Conservation (phyloP, 768 basidiomycete species). For the Amanita brunnescens region DNA sequence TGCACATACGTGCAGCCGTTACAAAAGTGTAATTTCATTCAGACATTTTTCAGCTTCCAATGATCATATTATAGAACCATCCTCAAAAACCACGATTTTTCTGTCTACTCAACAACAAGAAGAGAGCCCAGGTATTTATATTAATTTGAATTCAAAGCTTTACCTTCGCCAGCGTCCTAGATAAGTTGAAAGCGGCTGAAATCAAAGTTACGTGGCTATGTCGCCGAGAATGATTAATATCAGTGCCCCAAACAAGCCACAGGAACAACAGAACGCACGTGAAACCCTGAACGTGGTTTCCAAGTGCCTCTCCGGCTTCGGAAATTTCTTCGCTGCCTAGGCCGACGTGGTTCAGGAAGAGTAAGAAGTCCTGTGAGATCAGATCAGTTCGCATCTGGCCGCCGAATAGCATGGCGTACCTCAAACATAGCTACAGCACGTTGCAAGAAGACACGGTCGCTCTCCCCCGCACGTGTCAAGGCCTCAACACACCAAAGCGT, state of each 20-base stretch:
- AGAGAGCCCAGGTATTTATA: not conserved
- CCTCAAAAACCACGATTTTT: no score
- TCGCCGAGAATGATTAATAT: not conserved
- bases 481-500: slow-evolving; percentile 87
- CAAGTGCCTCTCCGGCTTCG: slow-evolving; percentile 79
- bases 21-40: no score
- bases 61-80: no score
- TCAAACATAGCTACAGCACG: slow-evolving; percentile 85
- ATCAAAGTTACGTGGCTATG: slow-evolving; percentile 77
- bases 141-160: not conserved
- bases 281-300: slow-evolving; percentile 86
- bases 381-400: not conserved
- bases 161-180: slow-evolving; percentile 41
- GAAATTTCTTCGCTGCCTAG: slow-evolving; percentile 84
- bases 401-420: slow-evolving; percentile 30
- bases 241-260: not conserved
- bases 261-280: slow-evolving; percentile 43
- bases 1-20: no score
- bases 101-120: no score
- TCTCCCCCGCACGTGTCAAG: slow-evolving; percentile 79
- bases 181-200: slow-evolving; percentile 78
- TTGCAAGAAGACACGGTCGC: slow-evolving; percentile 54
- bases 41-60: no score
- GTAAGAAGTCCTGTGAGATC: slow-evolving; percentile 52
- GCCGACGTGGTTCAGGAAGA: slow-evolving; percentile 83